phyloP scores from a whole-genome alignment of 345 rosid genomes.

The Pistacia integerrima region DNA sequence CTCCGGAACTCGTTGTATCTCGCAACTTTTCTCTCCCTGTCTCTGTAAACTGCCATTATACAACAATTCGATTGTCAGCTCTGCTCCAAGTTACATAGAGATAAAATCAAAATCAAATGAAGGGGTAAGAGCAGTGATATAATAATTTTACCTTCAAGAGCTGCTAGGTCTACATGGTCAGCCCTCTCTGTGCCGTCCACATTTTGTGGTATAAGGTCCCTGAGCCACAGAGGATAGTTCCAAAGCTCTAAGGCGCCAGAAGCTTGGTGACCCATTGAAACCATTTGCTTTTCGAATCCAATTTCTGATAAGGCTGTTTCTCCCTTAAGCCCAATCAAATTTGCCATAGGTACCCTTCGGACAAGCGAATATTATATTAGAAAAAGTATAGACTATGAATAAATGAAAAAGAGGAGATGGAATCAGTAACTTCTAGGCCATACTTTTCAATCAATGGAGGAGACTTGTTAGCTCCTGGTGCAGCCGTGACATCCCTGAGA shows the following conservation, averaged over 20 bases:
- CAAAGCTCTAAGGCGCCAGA: conserved; percentile 53
- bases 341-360: conserved; percentile 32
- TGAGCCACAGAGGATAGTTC: conserved; percentile 61
- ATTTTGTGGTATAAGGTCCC: conserved; percentile 44
- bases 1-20: conserved; percentile 60
- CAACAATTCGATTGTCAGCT: neutral
- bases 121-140: neutral
- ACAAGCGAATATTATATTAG: neutral
- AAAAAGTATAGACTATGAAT: too few relatives aligned
- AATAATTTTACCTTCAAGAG: conserved; percentile 48
- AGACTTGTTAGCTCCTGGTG: conserved; percentile 41
- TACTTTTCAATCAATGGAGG: conserved; percentile 40
- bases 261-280: conserved; percentile 78
- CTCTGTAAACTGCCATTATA: conserved; percentile 47
- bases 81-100: neutral
- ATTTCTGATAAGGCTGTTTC: conserved; percentile 35
- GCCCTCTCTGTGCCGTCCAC: conserved; percentile 45
- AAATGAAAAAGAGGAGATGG: too few relatives aligned
- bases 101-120: neutral
- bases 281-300: conserved; percentile 47
- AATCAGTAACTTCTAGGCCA: too few relatives aligned
- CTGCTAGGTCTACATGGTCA: conserved; percentile 51
- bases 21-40: conserved; percentile 61
- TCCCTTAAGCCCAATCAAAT: conserved; percentile 46
- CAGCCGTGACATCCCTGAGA: conserved; percentile 34